phyloP scores from a whole-genome alignment of 2,329 filamentous ascomycete genomes.

The Pestalotiopsis sp. region DNA sequence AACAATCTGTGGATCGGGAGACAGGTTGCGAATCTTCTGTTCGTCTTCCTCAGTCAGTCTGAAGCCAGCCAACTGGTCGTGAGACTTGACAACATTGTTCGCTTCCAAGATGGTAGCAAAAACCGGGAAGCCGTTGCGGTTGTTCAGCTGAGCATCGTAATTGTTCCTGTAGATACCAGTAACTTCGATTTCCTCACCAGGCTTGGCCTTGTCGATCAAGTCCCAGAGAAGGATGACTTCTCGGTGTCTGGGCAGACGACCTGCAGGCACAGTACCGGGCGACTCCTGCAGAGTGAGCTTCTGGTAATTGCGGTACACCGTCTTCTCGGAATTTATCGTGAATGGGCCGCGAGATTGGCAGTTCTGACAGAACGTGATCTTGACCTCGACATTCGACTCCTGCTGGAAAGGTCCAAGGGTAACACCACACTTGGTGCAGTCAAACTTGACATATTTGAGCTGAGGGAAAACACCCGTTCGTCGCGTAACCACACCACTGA shows the following conservation, averaged over 20 bases:
- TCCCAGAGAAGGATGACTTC: slow-evolving; percentile 97
- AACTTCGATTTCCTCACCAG: slow-evolving; percentile 95
- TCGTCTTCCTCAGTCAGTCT: slow-evolving; percentile 94
- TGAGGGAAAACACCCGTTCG: slow-evolving; percentile 96
- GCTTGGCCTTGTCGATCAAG: slow-evolving; percentile 94
- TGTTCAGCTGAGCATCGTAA: slow-evolving; percentile 96
- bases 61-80: slow-evolving; percentile 97
- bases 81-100: slow-evolving; percentile 94
- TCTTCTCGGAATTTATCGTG: slow-evolving; percentile 94
- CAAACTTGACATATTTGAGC: slow-evolving; percentile 97
- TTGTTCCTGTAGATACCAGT: slow-evolving; percentile 98
- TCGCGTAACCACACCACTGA: slow-evolving; percentile 92
- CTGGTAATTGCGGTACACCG: slow-evolving; percentile 97
- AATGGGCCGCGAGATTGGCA: slow-evolving; percentile 96
- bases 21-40: slow-evolving; percentile 83
- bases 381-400: slow-evolving; percentile 94
- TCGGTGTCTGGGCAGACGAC: slow-evolving; percentile 87
- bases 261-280: slow-evolving; percentile 93
- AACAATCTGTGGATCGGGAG: slow-evolving; percentile 85
- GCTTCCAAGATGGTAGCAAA: slow-evolving; percentile 98
- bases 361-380: slow-evolving; percentile 93
- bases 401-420: slow-evolving; percentile 96
- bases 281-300: slow-evolving; percentile 97
- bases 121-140: slow-evolving; percentile 97
- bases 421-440: slow-evolving; percentile 89